Evolutionary conservation across 257 asterid species (phyloP).

Genomic region (Solanum bulbocastanum): DNA sequence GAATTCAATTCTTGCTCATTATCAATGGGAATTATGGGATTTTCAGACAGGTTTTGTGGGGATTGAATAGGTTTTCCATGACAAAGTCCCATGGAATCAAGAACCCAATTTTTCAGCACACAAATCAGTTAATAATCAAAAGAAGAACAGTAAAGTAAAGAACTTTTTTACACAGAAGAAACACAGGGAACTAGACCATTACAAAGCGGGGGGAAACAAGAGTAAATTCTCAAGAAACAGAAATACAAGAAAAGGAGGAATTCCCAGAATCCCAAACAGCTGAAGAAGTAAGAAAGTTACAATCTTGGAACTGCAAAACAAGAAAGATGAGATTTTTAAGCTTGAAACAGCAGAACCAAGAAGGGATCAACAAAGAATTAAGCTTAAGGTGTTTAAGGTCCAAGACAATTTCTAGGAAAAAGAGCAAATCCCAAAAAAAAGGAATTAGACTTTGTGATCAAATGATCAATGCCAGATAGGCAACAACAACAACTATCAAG

Average conservation of each 20-base stretch:
- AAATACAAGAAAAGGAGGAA: neutral
- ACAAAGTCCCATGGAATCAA: conserved; percentile 88
- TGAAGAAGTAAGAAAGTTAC: neutral
- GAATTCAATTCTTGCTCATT: conserved; percentile 38
- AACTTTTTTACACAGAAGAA: neutral
- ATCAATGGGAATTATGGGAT: conserved; percentile 35
- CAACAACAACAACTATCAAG: conserved; percentile 18
- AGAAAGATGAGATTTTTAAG: conserved; percentile 14
- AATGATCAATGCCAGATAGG: conserved; percentile 37
- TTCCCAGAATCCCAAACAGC: neutral
- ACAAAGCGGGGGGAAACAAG: neutral
- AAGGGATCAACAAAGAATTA: conserved; percentile 14
- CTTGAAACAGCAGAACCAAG: conserved; percentile 33
- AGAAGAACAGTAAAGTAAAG: neutral
- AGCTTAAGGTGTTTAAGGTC: conserved; percentile 1
- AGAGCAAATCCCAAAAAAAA: conserved; percentile 21
- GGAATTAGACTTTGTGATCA: conserved; percentile 22
- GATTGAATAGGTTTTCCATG: conserved; percentile 77
- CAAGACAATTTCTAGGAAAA: conserved; percentile 11
- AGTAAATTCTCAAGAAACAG: neutral
- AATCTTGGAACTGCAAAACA: conserved; percentile 7
- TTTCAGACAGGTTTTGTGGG: conserved; percentile 46
- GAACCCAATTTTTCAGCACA: conserved; percentile 8
- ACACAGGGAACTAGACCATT: conserved; percentile 14
- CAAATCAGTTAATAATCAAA: conserved; percentile 1